phyloP scores from a whole-genome alignment of 2,329 filamentous ascomycete species.

The Ophiostoma ips region DNA sequence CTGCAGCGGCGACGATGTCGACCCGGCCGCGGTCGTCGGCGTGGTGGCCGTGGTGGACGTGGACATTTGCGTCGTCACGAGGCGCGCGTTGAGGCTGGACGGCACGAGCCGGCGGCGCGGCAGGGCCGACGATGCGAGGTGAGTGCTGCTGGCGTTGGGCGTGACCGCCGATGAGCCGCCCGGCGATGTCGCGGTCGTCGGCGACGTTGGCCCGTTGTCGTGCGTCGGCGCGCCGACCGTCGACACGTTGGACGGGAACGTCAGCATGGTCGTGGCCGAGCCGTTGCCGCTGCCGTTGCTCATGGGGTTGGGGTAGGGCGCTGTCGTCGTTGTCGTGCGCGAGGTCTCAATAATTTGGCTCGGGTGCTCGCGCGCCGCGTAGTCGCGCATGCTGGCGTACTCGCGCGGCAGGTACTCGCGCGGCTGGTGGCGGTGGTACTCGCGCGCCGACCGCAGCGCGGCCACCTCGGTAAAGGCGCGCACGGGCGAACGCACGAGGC shows the following conservation, averaged over 20 bases:
- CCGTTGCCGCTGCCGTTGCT: neutral
- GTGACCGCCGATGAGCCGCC: too few relatives aligned
- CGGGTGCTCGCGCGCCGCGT: neutral
- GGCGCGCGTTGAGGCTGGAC: constrained; percentile 33
- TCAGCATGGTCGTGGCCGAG: constrained; percentile 15
- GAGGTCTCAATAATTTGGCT: constrained; percentile 1
- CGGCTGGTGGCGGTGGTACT: constrained; percentile 22
- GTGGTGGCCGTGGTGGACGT: constrained; percentile 15
- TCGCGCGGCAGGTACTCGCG: constrained; percentile 14
- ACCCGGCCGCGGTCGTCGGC: constrained; percentile 7
- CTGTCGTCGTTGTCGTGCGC: neutral
- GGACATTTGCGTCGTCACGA: constrained; percentile 27
- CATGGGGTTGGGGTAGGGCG: neutral
- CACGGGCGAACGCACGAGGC: constrained; percentile 39
- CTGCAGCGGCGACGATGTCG: constrained; percentile 5
- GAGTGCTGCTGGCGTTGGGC: neutral
- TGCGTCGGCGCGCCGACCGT: neutral
- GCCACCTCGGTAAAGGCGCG: constrained; percentile 43
- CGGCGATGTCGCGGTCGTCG: neutral
- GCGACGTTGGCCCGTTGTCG: constrained; percentile 2
- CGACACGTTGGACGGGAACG: neutral
- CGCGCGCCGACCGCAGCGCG: constrained; percentile 21
- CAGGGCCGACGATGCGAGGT: constrained; percentile 29
- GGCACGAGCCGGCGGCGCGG: constrained; percentile 40
- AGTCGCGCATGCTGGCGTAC: constrained; percentile 8